Percentiles rank a stretch among this genome's conserved stretches.
phyloP scores from a whole-genome alignment of 2,329 filamentous ascomycete genomes.

The Xylaria sp. region DNA sequence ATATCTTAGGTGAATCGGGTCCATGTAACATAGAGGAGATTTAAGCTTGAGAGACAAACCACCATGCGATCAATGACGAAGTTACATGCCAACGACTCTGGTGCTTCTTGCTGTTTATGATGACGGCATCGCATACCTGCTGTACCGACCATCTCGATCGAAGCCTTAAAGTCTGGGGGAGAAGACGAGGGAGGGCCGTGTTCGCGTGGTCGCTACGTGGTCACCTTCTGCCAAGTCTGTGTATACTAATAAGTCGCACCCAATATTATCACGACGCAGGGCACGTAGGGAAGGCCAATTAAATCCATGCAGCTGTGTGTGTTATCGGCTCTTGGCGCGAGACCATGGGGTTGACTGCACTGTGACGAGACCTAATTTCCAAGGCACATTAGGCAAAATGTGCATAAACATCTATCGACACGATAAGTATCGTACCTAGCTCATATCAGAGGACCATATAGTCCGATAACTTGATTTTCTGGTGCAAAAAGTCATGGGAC shows the following conservation, averaged over 20 bases:
- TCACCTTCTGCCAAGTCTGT: conserved; percentile 13
- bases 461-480: background rate
- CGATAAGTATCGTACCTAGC: background rate
- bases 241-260: background rate
- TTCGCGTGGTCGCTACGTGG: conserved; percentile 11
- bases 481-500: too few relatives aligned
- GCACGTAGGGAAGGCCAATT: conserved; percentile 5
- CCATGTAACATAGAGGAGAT: background rate
- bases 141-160: background rate
- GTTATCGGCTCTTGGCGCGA: background rate
- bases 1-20: background rate
- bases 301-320: background rate
- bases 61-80: conserved; percentile 21
- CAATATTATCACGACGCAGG: conserved; percentile 8
- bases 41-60: background rate
- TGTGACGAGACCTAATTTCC: conserved; percentile 25
- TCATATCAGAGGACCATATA: background rate
- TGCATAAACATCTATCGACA: background rate
- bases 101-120: conserved; percentile 3
- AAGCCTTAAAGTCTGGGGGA: background rate
- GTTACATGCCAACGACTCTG: conserved; percentile 11
- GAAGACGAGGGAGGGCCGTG: background rate
- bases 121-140: conserved; percentile 17
- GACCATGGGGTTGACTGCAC: conserved; percentile 11
- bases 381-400: conserved; percentile 23